These are phyloP conservation scores for Mycena capillaripes DNA, from an alignment of 768 basidiomycete genomes.

Conservation along the genomic window DNA sequence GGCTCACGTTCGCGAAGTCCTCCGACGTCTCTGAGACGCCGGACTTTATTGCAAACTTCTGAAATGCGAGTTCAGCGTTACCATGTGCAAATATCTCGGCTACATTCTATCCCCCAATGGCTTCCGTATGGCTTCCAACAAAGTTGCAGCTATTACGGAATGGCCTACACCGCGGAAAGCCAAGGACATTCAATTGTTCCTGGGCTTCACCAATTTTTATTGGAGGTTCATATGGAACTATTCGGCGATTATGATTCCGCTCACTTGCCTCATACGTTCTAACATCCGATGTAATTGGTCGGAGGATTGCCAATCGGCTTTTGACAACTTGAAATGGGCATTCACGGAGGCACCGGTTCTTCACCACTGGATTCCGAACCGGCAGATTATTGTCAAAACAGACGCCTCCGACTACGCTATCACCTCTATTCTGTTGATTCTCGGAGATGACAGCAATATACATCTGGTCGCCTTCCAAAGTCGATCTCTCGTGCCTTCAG, in stretches of 20 bases:
- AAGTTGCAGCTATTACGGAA: slow-evolving; percentile 47
- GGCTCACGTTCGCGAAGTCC: too few species aligned
- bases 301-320: slow-evolving; percentile 15
- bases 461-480: slow-evolving; percentile 27
- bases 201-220: too few species aligned
- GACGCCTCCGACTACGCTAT: slow-evolving; percentile 32
- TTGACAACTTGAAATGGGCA: too few species aligned
- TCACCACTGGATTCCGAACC: not conserved
- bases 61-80: slow-evolving; percentile 43
- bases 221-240: too few species aligned
- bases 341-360: not conserved
- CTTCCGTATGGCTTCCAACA: slow-evolving; percentile 47
- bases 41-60: too few species aligned
- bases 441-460: too few species aligned
- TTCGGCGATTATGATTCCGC: too few species aligned
- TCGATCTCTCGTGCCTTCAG: slow-evolving; percentile 35
- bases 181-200: too few species aligned
- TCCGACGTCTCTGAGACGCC: too few species aligned
- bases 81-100: slow-evolving; percentile 43
- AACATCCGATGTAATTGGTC: slow-evolving; percentile 33
- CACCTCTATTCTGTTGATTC: slow-evolving; percentile 23
- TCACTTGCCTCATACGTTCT: slow-evolving; percentile 43
- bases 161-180: too few species aligned
- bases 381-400: too few species aligned
- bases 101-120: slow-evolving; percentile 44